A percentile compares a stretch with the other conserved stretches of the same genome.
These are phyloP conservation scores for Nissolia schottii DNA, from an alignment of 306 rosid species.

Conservation along the genomic window DNA sequence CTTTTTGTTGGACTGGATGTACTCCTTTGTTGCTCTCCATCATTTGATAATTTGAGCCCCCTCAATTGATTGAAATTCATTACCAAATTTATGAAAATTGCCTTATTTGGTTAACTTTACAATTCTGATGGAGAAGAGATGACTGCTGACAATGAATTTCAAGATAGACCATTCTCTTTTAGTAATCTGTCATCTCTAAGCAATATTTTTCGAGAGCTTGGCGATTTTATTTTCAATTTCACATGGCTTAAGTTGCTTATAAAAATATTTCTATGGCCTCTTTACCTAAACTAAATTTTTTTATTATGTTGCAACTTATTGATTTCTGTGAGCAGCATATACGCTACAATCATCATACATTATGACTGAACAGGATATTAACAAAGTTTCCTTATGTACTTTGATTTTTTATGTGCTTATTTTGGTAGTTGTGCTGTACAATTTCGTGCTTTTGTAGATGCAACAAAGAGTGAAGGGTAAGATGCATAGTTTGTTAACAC, in stretches of 20 bases:
- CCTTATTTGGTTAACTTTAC: slow-evolving; percentile 16
- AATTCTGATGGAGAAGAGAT: slow-evolving; percentile 91
- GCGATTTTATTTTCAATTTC: background rate
- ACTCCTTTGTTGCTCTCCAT: too few relatives aligned
- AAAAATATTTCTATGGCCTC: background rate
- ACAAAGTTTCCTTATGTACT: slow-evolving; percentile 22
- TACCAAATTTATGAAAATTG: too few relatives aligned
- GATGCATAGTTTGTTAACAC: slow-evolving; percentile 22
- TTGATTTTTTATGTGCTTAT: slow-evolving; percentile 16
- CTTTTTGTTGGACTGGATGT: too few relatives aligned
- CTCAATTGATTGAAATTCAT: too few relatives aligned
- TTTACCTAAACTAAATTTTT: background rate
- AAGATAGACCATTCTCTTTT: slow-evolving; percentile 58
- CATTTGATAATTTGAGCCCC: too few relatives aligned
- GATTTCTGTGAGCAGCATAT: slow-evolving; percentile 89
- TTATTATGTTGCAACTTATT: slow-evolving; percentile 58
- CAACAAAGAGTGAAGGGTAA: slow-evolving; percentile 38
- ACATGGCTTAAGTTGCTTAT: background rate
- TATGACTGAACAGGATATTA: slow-evolving; percentile 33
- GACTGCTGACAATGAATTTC: slow-evolving; percentile 74
- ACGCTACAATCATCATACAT: slow-evolving; percentile 54
- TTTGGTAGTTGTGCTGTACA: slow-evolving; percentile 24
- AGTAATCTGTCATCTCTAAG: slow-evolving; percentile 38
- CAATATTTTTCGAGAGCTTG: background rate
- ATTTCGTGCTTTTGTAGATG: slow-evolving; percentile 34